Evolutionary conservation across 768 basidiomycete genomes (phyloP).

Genomic region (Nevesoporus exiguus): DNA sequence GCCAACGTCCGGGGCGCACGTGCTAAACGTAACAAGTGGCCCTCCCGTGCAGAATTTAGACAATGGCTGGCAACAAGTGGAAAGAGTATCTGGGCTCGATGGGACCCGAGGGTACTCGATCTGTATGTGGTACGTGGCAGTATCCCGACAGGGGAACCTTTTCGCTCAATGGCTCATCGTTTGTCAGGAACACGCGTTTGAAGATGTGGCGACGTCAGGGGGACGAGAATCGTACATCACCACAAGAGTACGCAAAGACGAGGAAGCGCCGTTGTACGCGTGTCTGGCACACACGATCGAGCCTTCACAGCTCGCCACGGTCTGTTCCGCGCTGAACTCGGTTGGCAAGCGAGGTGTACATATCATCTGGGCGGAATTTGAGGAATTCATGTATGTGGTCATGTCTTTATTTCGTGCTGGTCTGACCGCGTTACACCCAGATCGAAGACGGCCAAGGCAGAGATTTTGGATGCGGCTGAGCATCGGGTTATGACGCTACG

Average conservation of each 20-base stretch:
- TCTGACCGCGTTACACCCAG: conserved; percentile 1
- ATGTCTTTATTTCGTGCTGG: neutral
- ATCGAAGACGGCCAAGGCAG: conserved; percentile 24
- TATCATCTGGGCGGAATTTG: conserved; percentile 29
- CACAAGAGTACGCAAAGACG: conserved; percentile 27
- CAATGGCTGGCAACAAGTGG: conserved; percentile 17
- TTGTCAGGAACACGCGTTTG: conserved; percentile 24
- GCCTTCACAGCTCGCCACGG: conserved; percentile 18
- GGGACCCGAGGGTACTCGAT: conserved; percentile 24
- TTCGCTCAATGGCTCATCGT: neutral
- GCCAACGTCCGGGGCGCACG: conserved; percentile 29
- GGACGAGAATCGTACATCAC: conserved; percentile 15
- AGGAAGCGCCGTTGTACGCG: conserved; percentile 26
- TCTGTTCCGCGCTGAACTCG: conserved; percentile 15
- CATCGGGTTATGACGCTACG: conserved; percentile 19
- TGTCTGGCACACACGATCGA: conserved; percentile 27
- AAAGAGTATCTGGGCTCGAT: conserved; percentile 20
- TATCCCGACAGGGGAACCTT: neutral
- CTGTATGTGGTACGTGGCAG: conserved; percentile 21
- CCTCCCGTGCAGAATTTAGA: conserved; percentile 18
- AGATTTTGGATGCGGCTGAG: conserved; percentile 28
- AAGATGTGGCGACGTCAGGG: conserved; percentile 15
- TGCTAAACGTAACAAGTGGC: conserved; percentile 27
- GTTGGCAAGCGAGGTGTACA: conserved; percentile 19
- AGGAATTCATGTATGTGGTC: conserved; percentile 29